Evolutionary conservation across 2,329 filamentous ascomycete species (phyloP).

Genomic region (Paraphoma sp.): DNA sequence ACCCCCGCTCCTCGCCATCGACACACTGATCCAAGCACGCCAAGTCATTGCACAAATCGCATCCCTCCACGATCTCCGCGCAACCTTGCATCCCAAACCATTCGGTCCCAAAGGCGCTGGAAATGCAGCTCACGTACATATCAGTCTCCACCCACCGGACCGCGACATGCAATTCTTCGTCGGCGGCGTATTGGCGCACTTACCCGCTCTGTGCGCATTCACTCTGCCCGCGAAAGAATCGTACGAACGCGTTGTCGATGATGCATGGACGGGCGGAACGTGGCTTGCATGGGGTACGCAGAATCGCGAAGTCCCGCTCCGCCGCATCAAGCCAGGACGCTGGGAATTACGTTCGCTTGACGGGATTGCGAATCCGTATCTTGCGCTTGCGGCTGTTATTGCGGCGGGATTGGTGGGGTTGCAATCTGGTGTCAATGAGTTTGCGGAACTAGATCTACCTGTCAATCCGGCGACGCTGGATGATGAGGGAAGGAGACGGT

Average conservation of each 20-base stretch:
- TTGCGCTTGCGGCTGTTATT: conserved; percentile 69
- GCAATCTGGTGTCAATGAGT: conserved; percentile 48
- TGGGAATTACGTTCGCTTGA: conserved; percentile 85
- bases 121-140: conserved; percentile 73
- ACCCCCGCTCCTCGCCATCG: conserved; percentile 71
- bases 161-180: conserved; percentile 71
- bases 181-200: conserved; percentile 71
- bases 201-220: conserved; percentile 72
- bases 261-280: conserved; percentile 78
- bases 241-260: conserved; percentile 72
- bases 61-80: conserved; percentile 66
- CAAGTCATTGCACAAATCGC: conserved; percentile 73
- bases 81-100: conserved; percentile 78
- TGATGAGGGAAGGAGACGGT: conserved; percentile 53
- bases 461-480: conserved; percentile 30
- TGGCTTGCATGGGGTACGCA: conserved; percentile 84
- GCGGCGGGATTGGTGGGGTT: conserved; percentile 66
- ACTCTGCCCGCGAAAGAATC: conserved; percentile 69
- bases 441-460: conserved; percentile 63
- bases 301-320: conserved; percentile 77
- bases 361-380: conserved; percentile 78
- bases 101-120: conserved; percentile 60
- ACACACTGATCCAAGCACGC: conserved; percentile 73
- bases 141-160: conserved; percentile 65
- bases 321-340: conserved; percentile 69